A percentile compares a stretch with the other conserved stretches of the same genome.
These are phyloP conservation scores for Globisporangium echinulatum DNA, from an alignment of 352 stramenopile species.

Conservation along the genomic window DNA sequence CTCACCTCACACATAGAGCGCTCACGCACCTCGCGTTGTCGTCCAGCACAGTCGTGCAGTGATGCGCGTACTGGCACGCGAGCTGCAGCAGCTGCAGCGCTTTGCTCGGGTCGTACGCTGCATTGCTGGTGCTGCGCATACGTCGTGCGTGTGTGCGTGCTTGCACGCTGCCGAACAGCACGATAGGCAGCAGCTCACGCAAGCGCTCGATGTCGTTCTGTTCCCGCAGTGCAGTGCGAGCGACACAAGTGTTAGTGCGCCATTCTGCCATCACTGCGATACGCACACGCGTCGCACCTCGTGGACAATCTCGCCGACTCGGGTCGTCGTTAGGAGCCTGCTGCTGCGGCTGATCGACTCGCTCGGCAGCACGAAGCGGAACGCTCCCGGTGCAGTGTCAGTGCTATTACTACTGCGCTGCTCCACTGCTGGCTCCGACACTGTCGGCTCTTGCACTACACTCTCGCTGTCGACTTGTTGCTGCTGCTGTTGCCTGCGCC, in stretches of 20 bases:
- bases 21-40: slow-evolving; percentile 21
- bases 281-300: slow-evolving; percentile 3
- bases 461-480: neutral
- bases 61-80: slow-evolving; percentile 54
- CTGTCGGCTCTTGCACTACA: neutral
- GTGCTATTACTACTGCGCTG: neutral
- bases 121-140: neutral
- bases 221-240: too few relatives aligned
- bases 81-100: slow-evolving; percentile 44
- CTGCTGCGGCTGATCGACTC: slow-evolving; percentile 3
- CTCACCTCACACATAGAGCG: too few relatives aligned
- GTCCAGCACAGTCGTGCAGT: slow-evolving; percentile 32
- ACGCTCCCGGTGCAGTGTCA: neutral
- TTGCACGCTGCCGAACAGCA: slow-evolving; percentile 20
- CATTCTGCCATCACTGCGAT: too few relatives aligned
- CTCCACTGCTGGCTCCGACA: neutral
- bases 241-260: too few relatives aligned
- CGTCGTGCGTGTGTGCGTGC: too few relatives aligned
- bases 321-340: slow-evolving; percentile 4
- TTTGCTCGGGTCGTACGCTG: slow-evolving; percentile 11
- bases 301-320: slow-evolving; percentile 12
- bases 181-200: slow-evolving; percentile 29
- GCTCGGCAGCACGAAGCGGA: slow-evolving; percentile 11
- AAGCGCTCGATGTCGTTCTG: slow-evolving; percentile 19
- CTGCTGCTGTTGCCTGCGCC: neutral